These are phyloP conservation scores for Carex cristatella DNA, from an alignment of 176 grass and related monocot genomes.

Conservation along the genomic window DNA sequence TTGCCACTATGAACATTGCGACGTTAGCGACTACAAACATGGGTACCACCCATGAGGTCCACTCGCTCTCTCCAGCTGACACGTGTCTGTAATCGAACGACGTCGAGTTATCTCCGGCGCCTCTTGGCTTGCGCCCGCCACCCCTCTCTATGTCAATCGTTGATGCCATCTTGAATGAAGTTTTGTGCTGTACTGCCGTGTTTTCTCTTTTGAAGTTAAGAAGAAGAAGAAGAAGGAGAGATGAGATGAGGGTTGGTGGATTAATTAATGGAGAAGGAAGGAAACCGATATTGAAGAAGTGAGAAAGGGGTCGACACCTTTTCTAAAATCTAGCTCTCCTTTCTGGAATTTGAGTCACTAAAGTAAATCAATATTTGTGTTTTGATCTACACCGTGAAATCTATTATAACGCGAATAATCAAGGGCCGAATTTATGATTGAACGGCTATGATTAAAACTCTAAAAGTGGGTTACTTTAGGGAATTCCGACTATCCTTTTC, in stretches of 20 bases:
- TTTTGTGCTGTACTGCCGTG: neutral
- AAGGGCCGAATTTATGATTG: no score
- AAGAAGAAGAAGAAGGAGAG: neutral
- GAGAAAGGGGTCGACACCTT: neutral
- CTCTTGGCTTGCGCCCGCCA: neutral
- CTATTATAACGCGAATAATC: no score
- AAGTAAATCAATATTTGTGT: no score
- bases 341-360: neutral
- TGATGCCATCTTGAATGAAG: slow-evolving; percentile 18
- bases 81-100: slow-evolving; percentile 26
- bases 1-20: slow-evolving; percentile 54
- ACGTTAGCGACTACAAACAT: slow-evolving; percentile 58
- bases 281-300: neutral
- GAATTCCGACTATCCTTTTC: no score
- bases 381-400: no score
- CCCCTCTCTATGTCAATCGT: slow-evolving; percentile 60
- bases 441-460: no score
- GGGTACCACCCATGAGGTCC: slow-evolving; percentile 78
- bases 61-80: slow-evolving; percentile 46
- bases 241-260: slow-evolving; percentile 10
- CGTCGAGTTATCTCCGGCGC: slow-evolving; percentile 12
- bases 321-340: neutral
- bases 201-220: neutral
- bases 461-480: no score
- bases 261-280: neutral